Evolutionary conservation across 2,329 filamentous ascomycete genomes (phyloP).

Genomic region (Helicocarpus griseus): DNA sequence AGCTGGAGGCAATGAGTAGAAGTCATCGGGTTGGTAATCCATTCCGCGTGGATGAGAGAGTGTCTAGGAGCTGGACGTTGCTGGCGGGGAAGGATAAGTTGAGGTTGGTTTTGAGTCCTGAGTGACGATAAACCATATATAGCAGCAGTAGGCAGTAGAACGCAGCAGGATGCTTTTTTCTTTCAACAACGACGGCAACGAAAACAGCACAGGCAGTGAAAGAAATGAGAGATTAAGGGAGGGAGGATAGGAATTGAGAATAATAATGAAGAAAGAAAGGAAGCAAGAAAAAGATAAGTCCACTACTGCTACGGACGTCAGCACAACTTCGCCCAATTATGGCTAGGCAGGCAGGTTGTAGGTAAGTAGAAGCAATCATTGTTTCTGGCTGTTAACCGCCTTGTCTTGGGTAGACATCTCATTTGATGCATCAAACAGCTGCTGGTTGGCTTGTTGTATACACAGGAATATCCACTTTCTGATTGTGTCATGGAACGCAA

Average conservation of each 20-base stretch:
- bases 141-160: too few species aligned
- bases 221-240: too few species aligned
- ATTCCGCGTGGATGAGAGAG: neutral
- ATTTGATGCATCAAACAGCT: neutral
- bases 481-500: neutral
- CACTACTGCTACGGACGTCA: too few species aligned
- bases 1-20: conserved; percentile 45
- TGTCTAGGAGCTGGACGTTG: neutral
- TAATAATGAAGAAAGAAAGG: too few species aligned
- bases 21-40: conserved; percentile 24
- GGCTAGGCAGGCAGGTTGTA: neutral
- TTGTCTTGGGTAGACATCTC: neutral
- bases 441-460: neutral
- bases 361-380: neutral
- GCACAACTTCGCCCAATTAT: neutral
- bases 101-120: neutral
- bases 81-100: neutral
- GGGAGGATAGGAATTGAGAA: too few species aligned
- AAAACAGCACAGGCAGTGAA: too few species aligned
- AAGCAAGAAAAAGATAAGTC: too few species aligned
- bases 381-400: neutral
- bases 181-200: too few species aligned
- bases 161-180: too few species aligned
- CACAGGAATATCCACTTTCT: neutral
- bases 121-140: too few species aligned